A percentile compares a stretch with the other conserved stretches of the same genome.
These are phyloP conservation scores for Euryodendron excelsum DNA, from an alignment of 148 eudicot genomes.

Conservation along the genomic window DNA sequence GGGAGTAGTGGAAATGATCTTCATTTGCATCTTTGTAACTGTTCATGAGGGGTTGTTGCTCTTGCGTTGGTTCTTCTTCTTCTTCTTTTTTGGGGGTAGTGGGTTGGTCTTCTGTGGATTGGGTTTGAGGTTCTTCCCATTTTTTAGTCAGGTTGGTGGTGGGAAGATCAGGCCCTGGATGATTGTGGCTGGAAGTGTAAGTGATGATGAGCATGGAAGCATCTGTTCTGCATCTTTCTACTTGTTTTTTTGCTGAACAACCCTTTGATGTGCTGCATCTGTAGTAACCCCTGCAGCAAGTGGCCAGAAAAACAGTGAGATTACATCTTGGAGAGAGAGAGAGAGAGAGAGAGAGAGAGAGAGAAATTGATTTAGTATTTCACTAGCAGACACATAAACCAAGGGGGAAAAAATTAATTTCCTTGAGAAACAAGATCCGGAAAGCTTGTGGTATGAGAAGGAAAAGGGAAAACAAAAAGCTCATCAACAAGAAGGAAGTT, in stretches of 20 bases:
- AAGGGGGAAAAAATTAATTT: not conserved
- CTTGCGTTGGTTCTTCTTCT: conserved; percentile 15
- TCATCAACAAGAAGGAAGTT: not conserved
- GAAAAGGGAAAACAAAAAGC: not conserved
- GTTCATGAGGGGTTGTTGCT: not conserved
- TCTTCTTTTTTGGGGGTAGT: conserved; percentile 23
- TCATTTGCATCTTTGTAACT: conserved; percentile 18
- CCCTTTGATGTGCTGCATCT: conserved; percentile 82
- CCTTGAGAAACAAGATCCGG: not conserved
- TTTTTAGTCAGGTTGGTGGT: conserved; percentile 1
- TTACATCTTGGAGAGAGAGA: not conserved
- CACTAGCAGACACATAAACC: not conserved
- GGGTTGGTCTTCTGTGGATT: conserved; percentile 6
- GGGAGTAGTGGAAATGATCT: conserved; percentile 33
- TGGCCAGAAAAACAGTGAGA: not conserved
- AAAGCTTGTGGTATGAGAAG: not conserved
- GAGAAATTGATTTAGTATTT: not conserved
- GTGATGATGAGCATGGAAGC: conserved; percentile 62
- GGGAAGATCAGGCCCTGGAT: conserved; percentile 30
- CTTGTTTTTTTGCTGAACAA: conserved; percentile 77
- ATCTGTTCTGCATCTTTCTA: conserved; percentile 74
- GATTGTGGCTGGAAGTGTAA: conserved; percentile 64
- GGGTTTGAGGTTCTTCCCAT: conserved; percentile 8
- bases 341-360: not conserved
- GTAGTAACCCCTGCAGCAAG: conserved; percentile 68